Conservation (phyloP, 2,329 filamentous ascomycete genomes). For the Verticillium nubilum region DNA sequence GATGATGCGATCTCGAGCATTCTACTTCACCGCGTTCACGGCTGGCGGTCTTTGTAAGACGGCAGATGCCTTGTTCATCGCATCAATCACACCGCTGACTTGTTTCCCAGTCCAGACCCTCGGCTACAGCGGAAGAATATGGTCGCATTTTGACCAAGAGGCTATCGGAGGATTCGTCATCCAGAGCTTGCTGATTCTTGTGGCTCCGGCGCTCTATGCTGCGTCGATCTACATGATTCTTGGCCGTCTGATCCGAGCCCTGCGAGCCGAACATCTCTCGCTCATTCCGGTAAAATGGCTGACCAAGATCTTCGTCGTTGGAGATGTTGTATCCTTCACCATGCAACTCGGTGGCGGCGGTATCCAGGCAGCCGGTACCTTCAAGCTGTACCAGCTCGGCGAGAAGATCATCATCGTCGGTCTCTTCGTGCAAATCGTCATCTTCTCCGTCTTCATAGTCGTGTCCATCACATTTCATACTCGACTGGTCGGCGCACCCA, state of each 20-base stretch:
- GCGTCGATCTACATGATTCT: constrained; percentile 17
- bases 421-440: constrained; percentile 46
- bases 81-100: neutral
- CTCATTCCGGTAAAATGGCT: constrained; percentile 23
- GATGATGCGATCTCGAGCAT: constrained; percentile 4
- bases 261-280: constrained; percentile 13
- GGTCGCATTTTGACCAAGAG: constrained; percentile 8
- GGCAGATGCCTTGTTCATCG: constrained; percentile 37
- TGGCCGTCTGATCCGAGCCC: constrained; percentile 24
- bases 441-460: constrained; percentile 47
- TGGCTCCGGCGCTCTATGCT: constrained; percentile 11
- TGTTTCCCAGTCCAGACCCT: constrained; percentile 11
- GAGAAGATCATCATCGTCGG: constrained; percentile 45
- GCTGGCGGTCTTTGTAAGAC: constrained; percentile 12
- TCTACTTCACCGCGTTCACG: constrained; percentile 11
- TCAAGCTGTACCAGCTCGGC: constrained; percentile 20
- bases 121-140: constrained; percentile 17
- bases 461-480: constrained; percentile 38
- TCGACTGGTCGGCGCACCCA: constrained; percentile 14
- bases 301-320: constrained; percentile 40
- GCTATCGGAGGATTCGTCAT: constrained; percentile 15
- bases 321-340: constrained; percentile 37
- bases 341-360: constrained; percentile 33
- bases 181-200: constrained; percentile 17
- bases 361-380: constrained; percentile 16